Conservation (phyloP, 2,329 filamentous ascomycete genomes). For the Fusarium floridanum region DNA sequence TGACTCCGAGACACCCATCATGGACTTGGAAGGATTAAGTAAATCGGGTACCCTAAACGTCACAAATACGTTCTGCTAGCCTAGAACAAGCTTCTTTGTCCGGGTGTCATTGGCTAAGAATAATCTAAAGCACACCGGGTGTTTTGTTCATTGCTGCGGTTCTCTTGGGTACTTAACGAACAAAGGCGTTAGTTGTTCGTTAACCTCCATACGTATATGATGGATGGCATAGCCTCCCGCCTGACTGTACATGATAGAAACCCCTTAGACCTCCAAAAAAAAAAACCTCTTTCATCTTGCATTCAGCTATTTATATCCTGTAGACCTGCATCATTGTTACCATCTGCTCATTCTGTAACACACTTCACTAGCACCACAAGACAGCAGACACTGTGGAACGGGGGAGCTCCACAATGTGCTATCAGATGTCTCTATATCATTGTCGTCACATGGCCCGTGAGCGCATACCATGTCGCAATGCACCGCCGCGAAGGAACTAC, state of each 20-base stretch:
- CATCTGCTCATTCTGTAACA: neutral
- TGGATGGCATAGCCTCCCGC: neutral
- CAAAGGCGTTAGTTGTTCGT: neutral
- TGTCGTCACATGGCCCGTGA: conserved; percentile 39
- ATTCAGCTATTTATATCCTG: neutral
- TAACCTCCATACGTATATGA: neutral
- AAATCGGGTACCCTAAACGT: too few relatives aligned
- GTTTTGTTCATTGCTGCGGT: neutral
- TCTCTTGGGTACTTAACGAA: neutral
- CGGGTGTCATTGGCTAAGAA: neutral
- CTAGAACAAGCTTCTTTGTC: neutral
- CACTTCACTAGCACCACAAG: neutral
- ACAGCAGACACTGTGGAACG: neutral
- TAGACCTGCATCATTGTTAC: neutral
- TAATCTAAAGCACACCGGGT: neutral
- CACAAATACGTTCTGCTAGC: neutral
- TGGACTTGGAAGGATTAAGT: neutral
- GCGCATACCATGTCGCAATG: conserved; percentile 14
- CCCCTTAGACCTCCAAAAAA: neutral
- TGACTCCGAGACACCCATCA: neutral
- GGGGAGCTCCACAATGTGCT: conserved; percentile 34
- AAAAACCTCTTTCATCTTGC: neutral
- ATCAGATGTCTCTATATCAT: conserved; percentile 32
- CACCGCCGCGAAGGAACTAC: neutral
- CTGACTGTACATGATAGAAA: neutral